Evolutionary conservation across 192 early-diverging fungal species (phyloP).

Genomic region (Chytriomyces sp.): DNA sequence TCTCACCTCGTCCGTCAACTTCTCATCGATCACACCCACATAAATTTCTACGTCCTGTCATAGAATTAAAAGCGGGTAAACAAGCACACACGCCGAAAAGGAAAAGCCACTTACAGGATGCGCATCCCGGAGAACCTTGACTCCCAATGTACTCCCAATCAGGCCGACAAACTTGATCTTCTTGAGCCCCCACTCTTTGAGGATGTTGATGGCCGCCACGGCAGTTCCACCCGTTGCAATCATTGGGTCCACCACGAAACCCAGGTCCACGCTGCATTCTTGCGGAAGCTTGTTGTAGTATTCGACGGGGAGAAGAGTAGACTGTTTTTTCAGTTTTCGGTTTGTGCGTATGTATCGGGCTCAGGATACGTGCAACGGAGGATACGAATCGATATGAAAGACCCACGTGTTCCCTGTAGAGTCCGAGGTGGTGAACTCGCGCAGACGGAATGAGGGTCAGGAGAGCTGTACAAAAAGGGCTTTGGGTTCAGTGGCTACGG

Average conservation of each 20-base stretch:
- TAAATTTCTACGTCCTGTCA: conserved; percentile 15
- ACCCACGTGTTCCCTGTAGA: conserved; percentile 74
- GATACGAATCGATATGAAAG: not conserved
- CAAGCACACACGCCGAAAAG: not conserved
- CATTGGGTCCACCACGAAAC: conserved; percentile 80
- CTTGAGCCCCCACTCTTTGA: conserved; percentile 77
- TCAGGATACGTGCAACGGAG: not conserved
- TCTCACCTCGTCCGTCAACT: conserved; percentile 9
- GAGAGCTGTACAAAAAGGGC: conserved; percentile 28
- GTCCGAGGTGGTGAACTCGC: conserved; percentile 74
- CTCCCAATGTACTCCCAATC: conserved; percentile 56
- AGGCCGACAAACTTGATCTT: conserved; percentile 72
- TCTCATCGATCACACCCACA: conserved; percentile 27
- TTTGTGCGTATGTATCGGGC: not conserved
- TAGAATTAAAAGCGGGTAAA: not conserved
- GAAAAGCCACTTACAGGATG: conserved; percentile 38
- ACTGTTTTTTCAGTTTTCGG: conserved; percentile 23
- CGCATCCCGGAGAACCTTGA: conserved; percentile 43
- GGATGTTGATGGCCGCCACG: conserved; percentile 72
- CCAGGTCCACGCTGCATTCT: conserved; percentile 66
- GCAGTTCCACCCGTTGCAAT: conserved; percentile 81
- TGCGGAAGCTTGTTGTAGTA: conserved; percentile 89
- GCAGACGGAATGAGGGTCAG: conserved; percentile 69
- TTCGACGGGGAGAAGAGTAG: conserved; percentile 83
- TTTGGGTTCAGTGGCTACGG: not conserved